Percentiles rank a stretch among this genome's conserved stretches.
Conservation (phyloP, 2,329 filamentous ascomycete species). For the Metarhizium sp. region DNA sequence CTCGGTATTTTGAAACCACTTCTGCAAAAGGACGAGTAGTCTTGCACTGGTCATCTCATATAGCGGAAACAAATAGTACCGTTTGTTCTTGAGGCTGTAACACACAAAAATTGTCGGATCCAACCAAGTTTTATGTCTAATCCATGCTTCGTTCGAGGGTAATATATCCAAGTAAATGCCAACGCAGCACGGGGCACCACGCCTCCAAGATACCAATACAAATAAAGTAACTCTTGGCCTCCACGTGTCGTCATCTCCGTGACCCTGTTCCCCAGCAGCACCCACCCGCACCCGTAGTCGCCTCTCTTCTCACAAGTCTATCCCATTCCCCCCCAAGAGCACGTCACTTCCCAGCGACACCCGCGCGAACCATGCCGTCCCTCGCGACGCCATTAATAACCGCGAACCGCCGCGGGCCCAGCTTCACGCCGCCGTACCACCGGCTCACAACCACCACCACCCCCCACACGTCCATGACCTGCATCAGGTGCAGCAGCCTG, state of each 20-base stretch:
- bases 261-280: background rate
- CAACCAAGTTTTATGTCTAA: background rate
- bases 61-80: background rate
- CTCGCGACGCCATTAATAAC: slow-evolving; percentile 81
- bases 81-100: background rate
- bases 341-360: slow-evolving; percentile 47
- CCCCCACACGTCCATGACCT: slow-evolving; percentile 90
- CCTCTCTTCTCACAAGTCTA: background rate
- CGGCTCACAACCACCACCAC: slow-evolving; percentile 85
- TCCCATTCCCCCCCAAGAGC: slow-evolving; percentile 14
- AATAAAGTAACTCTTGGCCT: background rate
- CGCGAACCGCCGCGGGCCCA: slow-evolving; percentile 83
- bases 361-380: slow-evolving; percentile 73
- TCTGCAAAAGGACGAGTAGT: slow-evolving; percentile 26
- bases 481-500: slow-evolving; percentile 79
- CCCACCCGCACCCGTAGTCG: too few species aligned
- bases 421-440: slow-evolving; percentile 88
- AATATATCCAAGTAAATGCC: background rate
- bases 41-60: background rate
- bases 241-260: background rate
- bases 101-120: background rate
- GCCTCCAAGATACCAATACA: background rate
- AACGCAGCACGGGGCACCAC: background rate
- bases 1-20: slow-evolving; percentile 57
- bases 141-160: background rate